Evolutionary conservation across 495 filamentous ascomycete species (phyloP), one percentile per base, ranked within the genome.

Genomic region (Lentithecium fluviatile): DNA sequence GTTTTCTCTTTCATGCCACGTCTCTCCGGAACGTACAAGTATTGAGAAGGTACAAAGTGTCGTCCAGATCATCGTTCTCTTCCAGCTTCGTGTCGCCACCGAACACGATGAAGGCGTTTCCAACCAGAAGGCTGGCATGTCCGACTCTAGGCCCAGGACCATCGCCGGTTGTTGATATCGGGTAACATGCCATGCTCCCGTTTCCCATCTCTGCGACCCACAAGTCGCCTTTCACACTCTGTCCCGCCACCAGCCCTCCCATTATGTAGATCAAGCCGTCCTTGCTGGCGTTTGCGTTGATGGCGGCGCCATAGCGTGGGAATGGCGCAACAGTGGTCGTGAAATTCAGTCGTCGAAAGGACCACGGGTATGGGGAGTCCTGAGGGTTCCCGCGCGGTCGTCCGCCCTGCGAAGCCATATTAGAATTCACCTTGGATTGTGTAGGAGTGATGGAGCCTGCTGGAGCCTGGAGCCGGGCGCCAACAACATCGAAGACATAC

Each of bases 31-130:
- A 46, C 91, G 73, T 82, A 97, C 95, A 96, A 47, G 95, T 99
- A 78, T 99, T 99, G 38, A 99, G 77, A 20, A 99, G 81, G 74
- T 99, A 99, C 13, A 99, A 75, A 7, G 93, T 97, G 74, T 97
- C 92, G 67, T 99, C 95, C 51, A 99, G 72, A 29, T 88, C 78
- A 74, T 99, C 95, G 6, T 80, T 82, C 62, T 97, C 93, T 62
- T 97, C 91, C 68, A 95, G 85, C 75, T 97, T 97, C 23, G 95
- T 99, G 72, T 99, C 95, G 67, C 95, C 95, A 24, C 95, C 95
- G 72, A 96, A 99, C 13, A 99, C 94, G 65, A 99, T 99, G 69
- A 97, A 99, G 0, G 95, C 95, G 77, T 99, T 99, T 21, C 95
- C 95, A 36, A 97, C 95, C 7, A 99, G 79, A 71, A 99, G 79